Conservation (phyloP, 2,329 filamentous ascomycete genomes). For the Teratosphaeria zuluensis region DNA sequence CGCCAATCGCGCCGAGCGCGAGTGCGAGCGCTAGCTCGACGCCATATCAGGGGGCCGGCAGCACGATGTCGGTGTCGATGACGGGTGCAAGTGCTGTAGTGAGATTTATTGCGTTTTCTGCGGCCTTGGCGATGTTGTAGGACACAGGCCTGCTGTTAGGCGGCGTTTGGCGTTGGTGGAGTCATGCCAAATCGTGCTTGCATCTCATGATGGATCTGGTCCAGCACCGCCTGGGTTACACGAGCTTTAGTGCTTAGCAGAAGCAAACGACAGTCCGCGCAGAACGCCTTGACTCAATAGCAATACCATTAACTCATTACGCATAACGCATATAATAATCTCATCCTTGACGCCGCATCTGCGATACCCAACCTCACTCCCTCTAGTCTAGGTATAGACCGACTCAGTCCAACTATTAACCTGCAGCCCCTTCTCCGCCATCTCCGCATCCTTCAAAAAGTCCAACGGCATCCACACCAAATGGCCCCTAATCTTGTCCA, state of each 20-base stretch:
- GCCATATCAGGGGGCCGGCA: not conserved
- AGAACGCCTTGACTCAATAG: not conserved
- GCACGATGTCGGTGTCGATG: not conserved
- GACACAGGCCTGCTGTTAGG: not conserved
- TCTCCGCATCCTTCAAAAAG: slow-evolving; percentile 71
- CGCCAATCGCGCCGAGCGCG: not conserved
- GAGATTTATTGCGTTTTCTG: not conserved
- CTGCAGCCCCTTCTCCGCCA: slow-evolving; percentile 82
- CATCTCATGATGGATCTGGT: not conserved
- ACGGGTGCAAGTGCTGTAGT: not conserved
- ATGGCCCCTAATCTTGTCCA: slow-evolving; percentile 71
- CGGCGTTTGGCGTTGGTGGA: not conserved
- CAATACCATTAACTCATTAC: not conserved
- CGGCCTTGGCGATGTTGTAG: not conserved
- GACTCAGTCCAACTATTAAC: slow-evolving; percentile 82
- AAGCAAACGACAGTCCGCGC: not conserved
- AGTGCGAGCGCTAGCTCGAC: not conserved
- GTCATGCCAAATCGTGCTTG: not conserved
- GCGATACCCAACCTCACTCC: not conserved
- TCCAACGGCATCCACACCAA: slow-evolving; percentile 92
- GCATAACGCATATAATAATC: not conserved
- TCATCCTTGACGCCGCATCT: not conserved
- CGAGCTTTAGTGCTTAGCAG: too few relatives aligned
- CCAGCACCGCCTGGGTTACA: not conserved
- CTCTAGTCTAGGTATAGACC: slow-evolving; percentile 56